phyloP scores from a whole-genome alignment of 139 green algal species.

The Tetradesmus obliquus region DNA sequence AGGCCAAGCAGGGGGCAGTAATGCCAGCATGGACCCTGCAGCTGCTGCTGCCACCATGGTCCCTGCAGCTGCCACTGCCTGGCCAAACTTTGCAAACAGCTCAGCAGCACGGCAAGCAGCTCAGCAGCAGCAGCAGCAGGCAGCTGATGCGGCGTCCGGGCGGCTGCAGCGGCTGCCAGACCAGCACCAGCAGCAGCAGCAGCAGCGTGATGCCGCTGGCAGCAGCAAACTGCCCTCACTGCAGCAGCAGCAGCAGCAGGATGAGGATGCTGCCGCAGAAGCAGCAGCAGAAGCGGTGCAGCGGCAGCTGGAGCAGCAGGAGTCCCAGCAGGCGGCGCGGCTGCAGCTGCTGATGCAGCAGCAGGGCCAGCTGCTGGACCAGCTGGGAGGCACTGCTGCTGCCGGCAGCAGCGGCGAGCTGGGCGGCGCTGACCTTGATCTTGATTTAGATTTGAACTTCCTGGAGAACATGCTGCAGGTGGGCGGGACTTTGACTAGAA shows the following conservation, averaged over 20 bases:
- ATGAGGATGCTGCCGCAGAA: not conserved
- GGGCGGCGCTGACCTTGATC: slow-evolving; percentile 2
- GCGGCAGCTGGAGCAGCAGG: not conserved
- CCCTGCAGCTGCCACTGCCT: not conserved
- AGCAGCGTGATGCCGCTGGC: not conserved
- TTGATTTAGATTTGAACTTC: slow-evolving; percentile 19
- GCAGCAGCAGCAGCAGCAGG: not conserved
- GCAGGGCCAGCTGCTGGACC: not conserved
- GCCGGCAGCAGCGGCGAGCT: not conserved
- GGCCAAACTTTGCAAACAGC: not conserved
- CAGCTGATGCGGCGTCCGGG: not conserved
- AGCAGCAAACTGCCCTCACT: not conserved
- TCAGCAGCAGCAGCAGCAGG: not conserved
- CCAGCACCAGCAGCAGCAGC: slow-evolving; percentile 2
- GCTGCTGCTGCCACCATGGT: not conserved
- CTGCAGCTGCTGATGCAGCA: slow-evolving; percentile 18
- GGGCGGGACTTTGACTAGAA: not conserved
- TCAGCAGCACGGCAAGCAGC: not conserved
- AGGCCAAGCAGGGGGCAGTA: not conserved
- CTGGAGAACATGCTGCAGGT: slow-evolving; percentile 41
- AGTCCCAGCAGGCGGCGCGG: not conserved
- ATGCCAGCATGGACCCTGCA: not conserved
- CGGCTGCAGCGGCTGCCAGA: not conserved
- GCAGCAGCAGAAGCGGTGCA: not conserved
- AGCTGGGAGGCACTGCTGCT: not conserved